Evolutionary conservation across 352 stramenopile genomes (phyloP).

Genomic region (Pythium plurisporium): DNA sequence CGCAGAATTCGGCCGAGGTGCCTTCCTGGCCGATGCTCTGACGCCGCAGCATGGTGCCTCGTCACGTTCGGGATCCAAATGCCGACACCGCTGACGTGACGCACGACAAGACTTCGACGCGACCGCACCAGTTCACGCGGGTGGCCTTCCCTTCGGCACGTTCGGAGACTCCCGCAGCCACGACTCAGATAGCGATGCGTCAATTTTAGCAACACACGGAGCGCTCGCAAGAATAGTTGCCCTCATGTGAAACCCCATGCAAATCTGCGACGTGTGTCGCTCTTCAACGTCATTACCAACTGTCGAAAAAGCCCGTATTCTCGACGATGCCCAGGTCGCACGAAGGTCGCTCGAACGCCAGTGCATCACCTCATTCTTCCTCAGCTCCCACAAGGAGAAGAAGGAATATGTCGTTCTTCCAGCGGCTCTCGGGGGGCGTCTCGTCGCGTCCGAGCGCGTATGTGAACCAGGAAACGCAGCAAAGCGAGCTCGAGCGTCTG

Average conservation of each 20-base stretch:
- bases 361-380: too few relatives aligned
- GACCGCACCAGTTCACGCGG: not conserved
- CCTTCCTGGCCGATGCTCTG: slow-evolving; percentile 51
- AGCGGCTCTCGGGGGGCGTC: slow-evolving; percentile 38
- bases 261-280: not conserved
- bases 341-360: slow-evolving; percentile 16
- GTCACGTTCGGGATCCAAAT: too few relatives aligned
- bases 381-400: too few relatives aligned
- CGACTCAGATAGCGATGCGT: not conserved
- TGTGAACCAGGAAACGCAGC: slow-evolving; percentile 60
- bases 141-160: not conserved
- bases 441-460: slow-evolving; percentile 26
- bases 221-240: not conserved
- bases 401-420: slow-evolving; percentile 48
- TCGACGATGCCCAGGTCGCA: too few relatives aligned
- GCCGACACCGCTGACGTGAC: too few relatives aligned
- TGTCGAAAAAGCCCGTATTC: too few relatives aligned
- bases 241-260: too few relatives aligned
- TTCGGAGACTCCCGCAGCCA: too few relatives aligned
- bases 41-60: slow-evolving; percentile 22
- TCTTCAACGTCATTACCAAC: slow-evolving; percentile 13
- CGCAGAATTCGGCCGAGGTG: slow-evolving; percentile 52
- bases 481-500: slow-evolving; percentile 79
- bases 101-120: not conserved
- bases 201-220: slow-evolving; percentile 4